Evolutionary conservation across 2,329 filamentous ascomycete genomes (phyloP).

Genomic region (Helminthosporium solani): DNA sequence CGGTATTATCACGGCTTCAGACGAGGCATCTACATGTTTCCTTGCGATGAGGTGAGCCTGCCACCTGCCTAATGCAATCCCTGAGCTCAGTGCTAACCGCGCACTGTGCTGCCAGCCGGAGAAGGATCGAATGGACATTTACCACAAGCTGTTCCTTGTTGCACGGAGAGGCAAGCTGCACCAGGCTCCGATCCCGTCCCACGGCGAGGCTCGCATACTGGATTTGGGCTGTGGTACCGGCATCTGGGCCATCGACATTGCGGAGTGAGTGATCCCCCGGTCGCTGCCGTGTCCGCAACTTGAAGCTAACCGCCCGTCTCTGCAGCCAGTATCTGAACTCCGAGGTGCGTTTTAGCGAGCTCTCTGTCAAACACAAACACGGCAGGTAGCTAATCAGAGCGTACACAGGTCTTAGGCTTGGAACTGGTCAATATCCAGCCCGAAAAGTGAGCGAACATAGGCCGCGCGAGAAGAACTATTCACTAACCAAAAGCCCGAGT

Average conservation of each 20-base stretch:
- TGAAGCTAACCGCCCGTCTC: constrained; percentile 29
- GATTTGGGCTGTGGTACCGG: constrained; percentile 83
- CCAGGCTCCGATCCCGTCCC: constrained; percentile 46
- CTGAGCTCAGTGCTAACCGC: constrained; percentile 14
- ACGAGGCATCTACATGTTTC: constrained; percentile 70
- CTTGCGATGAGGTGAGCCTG: constrained; percentile 68
- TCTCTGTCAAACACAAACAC: constrained; percentile 14
- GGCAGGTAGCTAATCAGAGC: constrained; percentile 28
- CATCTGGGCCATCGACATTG: constrained; percentile 88
- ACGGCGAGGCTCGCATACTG: constrained; percentile 52
- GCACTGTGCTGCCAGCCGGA: constrained; percentile 55
- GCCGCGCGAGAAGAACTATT: constrained; percentile 40
- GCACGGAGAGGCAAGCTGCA: constrained; percentile 57
- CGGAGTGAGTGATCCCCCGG: constrained; percentile 59
- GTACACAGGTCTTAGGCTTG: constrained; percentile 55
- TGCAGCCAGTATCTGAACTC: constrained; percentile 56
- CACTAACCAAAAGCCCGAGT: constrained; percentile 29
- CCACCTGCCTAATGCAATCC: background rate
- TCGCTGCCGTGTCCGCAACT: constrained; percentile 5
- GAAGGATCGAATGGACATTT: constrained; percentile 76
- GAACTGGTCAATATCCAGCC: constrained; percentile 66
- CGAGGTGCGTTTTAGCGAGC: constrained; percentile 43
- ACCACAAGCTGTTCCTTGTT: constrained; percentile 73
- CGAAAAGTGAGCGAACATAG: constrained; percentile 47
- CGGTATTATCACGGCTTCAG: constrained; percentile 69